Evolutionary conservation across 306 rosid species (phyloP).

Genomic region (Quercus parvula): DNA sequence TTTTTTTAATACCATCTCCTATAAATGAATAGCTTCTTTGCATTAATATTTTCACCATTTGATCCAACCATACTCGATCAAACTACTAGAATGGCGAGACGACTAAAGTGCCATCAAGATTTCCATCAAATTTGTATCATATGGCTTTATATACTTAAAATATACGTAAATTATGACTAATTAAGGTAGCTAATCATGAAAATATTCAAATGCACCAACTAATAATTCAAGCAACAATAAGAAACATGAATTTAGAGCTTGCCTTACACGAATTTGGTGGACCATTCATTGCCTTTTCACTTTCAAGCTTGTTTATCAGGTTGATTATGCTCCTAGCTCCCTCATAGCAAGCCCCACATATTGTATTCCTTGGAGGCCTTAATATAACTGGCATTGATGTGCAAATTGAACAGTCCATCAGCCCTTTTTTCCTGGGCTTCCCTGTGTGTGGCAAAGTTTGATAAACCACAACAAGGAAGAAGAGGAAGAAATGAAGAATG

Average conservation of each 20-base stretch:
- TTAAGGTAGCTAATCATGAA: neutral
- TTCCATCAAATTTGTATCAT: no score
- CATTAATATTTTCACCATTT: neutral
- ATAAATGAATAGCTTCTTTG: neutral
- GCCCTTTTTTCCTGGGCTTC: neutral
- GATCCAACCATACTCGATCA: neutral
- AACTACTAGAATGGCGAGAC: neutral
- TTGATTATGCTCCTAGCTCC: constrained; percentile 64
- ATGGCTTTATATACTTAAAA: no score
- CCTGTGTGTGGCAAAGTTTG: neutral
- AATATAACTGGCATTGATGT: constrained; percentile 61
- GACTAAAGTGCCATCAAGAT: no score
- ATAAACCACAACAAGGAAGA: neutral
- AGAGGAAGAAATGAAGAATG: neutral
- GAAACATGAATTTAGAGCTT: constrained; percentile 41
- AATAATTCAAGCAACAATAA: no score
- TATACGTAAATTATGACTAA: neutral
- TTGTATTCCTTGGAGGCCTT: constrained; percentile 86
- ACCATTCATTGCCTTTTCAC: constrained; percentile 22
- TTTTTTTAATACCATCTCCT: neutral
- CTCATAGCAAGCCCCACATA: constrained; percentile 71
- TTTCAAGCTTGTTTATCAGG: constrained; percentile 45
- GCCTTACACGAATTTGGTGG: constrained; percentile 59
- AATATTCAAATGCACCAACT: neutral
- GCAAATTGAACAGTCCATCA: constrained; percentile 80